Evolutionary conservation across 2,329 filamentous ascomycete genomes (phyloP).

Genomic region (Tolypocladium tundrense): DNA sequence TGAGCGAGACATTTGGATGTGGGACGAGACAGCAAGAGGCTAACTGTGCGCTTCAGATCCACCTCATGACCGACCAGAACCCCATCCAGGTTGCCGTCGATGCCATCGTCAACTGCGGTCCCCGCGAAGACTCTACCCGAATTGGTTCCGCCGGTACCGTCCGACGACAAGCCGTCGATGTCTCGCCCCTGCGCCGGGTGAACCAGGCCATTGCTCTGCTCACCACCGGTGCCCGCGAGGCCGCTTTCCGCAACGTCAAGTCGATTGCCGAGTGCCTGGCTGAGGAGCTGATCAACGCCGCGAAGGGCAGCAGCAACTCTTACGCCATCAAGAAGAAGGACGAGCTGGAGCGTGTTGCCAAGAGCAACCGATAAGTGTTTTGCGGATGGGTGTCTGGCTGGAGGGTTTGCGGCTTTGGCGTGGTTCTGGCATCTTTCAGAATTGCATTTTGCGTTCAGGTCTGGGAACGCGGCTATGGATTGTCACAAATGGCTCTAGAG

Average conservation of each 20-base stretch:
- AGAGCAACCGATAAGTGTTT: slow-evolving; percentile 95
- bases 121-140: slow-evolving; percentile 99
- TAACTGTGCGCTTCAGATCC: slow-evolving; percentile 52
- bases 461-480: slow-evolving; percentile 34
- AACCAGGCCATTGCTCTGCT: slow-evolving; percentile 99
- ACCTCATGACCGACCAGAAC: slow-evolving; percentile 99
- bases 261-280: slow-evolving; percentile 98
- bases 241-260: slow-evolving; percentile 99
- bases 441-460: slow-evolving; percentile 37
- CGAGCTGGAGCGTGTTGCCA: slow-evolving; percentile 99
- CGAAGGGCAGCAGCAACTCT: slow-evolving; percentile 99
- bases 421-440: slow-evolving; percentile 36
- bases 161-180: slow-evolving; percentile 99
- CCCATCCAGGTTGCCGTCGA: slow-evolving; percentile 99
- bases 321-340: slow-evolving; percentile 99
- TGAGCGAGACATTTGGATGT: neutral
- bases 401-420: slow-evolving; percentile 30
- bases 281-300: slow-evolving; percentile 99
- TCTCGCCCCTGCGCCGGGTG: slow-evolving; percentile 96
- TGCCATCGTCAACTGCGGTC: slow-evolving; percentile 99
- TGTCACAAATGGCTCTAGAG: slow-evolving; percentile 32
- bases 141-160: slow-evolving; percentile 99
- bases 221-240: slow-evolving; percentile 97
- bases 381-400: slow-evolving; percentile 21
- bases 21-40: neutral